A percentile compares a stretch with the other conserved stretches of the same genome.
These are phyloP conservation scores for Paulownia fortunei DNA, from an alignment of 257 asterid genomes.

Conservation along the genomic window DNA sequence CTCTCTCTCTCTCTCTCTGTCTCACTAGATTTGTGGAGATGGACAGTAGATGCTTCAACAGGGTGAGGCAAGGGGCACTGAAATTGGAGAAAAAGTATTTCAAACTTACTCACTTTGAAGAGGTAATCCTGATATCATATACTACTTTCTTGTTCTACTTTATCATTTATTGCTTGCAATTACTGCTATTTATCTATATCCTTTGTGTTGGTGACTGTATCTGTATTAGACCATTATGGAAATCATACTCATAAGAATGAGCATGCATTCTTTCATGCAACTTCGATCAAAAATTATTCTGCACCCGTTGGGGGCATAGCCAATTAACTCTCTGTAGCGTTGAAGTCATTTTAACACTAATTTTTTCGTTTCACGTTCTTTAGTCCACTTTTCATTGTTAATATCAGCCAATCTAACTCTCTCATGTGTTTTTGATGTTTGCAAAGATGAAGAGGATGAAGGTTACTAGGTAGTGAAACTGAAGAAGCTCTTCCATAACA, in stretches of 20 bases:
- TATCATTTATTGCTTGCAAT: background rate
- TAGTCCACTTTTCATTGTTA: no score
- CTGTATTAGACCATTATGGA: background rate
- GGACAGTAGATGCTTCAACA: conserved; percentile 77
- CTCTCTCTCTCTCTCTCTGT: conserved; percentile 7
- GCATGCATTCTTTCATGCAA: background rate
- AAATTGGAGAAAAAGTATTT: conserved; percentile 83
- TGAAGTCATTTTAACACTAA: no score
- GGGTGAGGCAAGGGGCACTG: conserved; percentile 84
- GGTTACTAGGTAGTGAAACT: no score
- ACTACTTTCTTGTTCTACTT: no score
- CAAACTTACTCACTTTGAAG: conserved; percentile 78
- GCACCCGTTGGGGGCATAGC: no score
- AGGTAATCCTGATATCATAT: conserved; percentile 46
- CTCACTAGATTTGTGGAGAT: conserved; percentile 72
- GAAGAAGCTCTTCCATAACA: no score
- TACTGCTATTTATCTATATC: background rate
- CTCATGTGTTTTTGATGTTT: no score
- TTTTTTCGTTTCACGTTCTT: no score
- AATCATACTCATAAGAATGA: background rate
- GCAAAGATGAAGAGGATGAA: no score
- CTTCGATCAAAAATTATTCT: no score
- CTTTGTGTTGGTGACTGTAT: background rate
- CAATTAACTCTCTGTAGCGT: no score
- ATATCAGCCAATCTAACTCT: no score